Base-by-base conservation (phyloP, 2,329 filamentous ascomycete species). In the Colletotrichum brevisporum region DNA sequence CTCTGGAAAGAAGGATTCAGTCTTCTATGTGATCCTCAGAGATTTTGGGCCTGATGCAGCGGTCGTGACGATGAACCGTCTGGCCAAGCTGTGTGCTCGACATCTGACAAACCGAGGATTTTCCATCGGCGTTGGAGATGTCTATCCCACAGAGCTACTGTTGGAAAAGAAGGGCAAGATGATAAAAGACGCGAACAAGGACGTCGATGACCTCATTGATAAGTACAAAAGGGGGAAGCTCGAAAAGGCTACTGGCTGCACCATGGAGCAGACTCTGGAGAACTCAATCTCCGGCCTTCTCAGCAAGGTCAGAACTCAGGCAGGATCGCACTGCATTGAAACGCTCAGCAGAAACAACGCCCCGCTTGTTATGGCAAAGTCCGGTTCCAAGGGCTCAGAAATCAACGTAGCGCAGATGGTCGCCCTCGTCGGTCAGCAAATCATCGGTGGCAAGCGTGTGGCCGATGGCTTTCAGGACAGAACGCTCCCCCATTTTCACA, bases 351-450 rank as follows among this genome's bases (percentile, higher is more conserved):
- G 90, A 72, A 94, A 94, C 83, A 99, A 99, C 75, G 91, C 96
- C 0, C 95, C 96, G 6, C 86, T 98, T 72, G 92, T 97, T 83
- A 99, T 99, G 96, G 96, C 96, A 70, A 96, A 94, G 71, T 98
- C 94, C 13, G 96, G 96, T 56, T 98, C 95, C 62, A 99, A 99
- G 81, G 96, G 96, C 78, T 97, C 94, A 5, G 92, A 94, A 75
- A 97, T 99, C 85, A 99, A 99, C 85, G 96, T 99, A 41, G 96
- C 96, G 9, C 96, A 99, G 83, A 99, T 99, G 96, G 93, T 98
- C 78, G 95, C 96, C 65, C 91, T 95, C 68, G 96, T 99, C 77
- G 96, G 96, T 58, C 96, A 99, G 82, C 96, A 99, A 75, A 98
- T 98, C 88, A 98, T 99, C 76, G 93, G 93, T 69, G 94, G 94